Percentiles rank a stretch among this genome's conserved stretches.
Conservation (phyloP, 202 grass and related monocot genomes). For the Zoysia matrella region DNA sequence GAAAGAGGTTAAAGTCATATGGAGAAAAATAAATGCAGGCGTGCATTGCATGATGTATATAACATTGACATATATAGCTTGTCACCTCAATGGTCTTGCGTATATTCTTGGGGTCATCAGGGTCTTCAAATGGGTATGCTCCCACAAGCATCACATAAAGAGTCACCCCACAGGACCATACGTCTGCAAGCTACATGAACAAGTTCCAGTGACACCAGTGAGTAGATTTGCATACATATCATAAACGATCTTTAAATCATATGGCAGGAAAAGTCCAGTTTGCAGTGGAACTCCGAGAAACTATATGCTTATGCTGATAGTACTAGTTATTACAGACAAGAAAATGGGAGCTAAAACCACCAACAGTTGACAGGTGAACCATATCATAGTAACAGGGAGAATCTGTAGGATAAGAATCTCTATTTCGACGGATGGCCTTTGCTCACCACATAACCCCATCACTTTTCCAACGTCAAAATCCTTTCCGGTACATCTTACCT, state of each 20-base stretch:
- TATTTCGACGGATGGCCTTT: conserved; percentile 47
- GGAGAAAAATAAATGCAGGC: conserved; percentile 9
- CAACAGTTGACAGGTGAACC: conserved; percentile 38
- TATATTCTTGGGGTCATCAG: conserved; percentile 90
- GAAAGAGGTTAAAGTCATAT: conserved; percentile 36
- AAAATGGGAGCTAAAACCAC: conserved; percentile 29
- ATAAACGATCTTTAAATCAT: not conserved
- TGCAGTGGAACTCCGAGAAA: not conserved
- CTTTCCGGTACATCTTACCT: conserved; percentile 50
- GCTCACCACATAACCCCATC: conserved; percentile 38
- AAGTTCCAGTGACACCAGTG: conserved; percentile 35
- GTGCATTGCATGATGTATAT: conserved; percentile 1
- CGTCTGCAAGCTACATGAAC: conserved; percentile 84
- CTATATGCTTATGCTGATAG: not conserved
- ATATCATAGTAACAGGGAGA: conserved; percentile 49
- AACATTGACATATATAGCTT: not conserved
- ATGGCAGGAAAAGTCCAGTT: not conserved
- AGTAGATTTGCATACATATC: not conserved
- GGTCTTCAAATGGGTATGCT: conserved; percentile 94
- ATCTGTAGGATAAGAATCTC: conserved; percentile 57
- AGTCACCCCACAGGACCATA: conserved; percentile 97
- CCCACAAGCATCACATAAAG: conserved; percentile 98
- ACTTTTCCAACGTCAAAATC: conserved; percentile 48
- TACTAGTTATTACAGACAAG: conserved; percentile 5
- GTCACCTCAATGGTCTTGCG: conserved; percentile 88